These are phyloP conservation scores for Jaapia argillacea DNA, from an alignment of 768 basidiomycete species.

Conservation along the genomic window DNA sequence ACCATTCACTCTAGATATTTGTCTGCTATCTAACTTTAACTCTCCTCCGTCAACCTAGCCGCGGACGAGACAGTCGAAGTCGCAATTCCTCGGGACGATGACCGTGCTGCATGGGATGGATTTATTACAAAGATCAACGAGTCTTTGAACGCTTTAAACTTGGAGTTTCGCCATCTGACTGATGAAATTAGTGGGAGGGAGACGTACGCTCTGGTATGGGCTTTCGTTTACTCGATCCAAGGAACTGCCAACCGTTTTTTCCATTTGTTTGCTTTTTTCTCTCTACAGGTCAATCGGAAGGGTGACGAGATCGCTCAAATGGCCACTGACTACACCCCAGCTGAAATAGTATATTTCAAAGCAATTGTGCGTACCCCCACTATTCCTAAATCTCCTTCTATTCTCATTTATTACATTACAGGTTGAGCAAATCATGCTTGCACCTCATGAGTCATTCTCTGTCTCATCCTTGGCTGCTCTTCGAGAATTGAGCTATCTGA, in stretches of 20 bases:
- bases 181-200: conserved; percentile 58
- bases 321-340: conserved; percentile 72
- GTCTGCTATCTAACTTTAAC: too few species aligned
- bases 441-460: conserved; percentile 64
- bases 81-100: conserved; percentile 20
- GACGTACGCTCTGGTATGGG: conserved; percentile 60
- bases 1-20: not conserved
- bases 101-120: conserved; percentile 41
- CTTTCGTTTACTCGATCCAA: not conserved
- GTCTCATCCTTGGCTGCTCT: conserved; percentile 71
- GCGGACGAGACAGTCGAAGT: conserved; percentile 43
- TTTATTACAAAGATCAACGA: conserved; percentile 54
- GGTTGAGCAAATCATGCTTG: conserved; percentile 85
- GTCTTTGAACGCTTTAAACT: conserved; percentile 56
- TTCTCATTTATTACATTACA: conserved; percentile 19
- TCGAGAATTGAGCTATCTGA: conserved; percentile 51
- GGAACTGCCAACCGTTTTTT: not conserved
- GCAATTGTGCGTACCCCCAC: conserved; percentile 41
- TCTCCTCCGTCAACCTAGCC: conserved; percentile 23
- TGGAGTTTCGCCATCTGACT: conserved; percentile 55
- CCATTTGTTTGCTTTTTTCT: not conserved
- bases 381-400: not conserved
- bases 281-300: conserved; percentile 61
- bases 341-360: conserved; percentile 81
- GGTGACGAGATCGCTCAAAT: conserved; percentile 77